phyloP scores from a whole-genome alignment of 805 yeast species.

The Cyberlindnera maclurae region DNA sequence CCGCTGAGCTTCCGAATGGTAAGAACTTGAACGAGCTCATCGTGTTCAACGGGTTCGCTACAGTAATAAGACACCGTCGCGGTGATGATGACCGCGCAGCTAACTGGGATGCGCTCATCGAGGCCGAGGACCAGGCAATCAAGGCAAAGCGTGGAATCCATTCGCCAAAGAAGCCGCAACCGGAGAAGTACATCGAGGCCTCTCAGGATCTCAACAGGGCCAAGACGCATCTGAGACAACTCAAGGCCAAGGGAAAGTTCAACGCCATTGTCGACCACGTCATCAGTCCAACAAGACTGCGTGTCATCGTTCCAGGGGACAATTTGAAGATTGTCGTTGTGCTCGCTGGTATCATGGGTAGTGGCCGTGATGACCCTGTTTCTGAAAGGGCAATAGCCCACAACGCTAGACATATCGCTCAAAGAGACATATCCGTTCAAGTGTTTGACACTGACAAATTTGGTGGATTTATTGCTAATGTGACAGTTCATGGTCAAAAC shows the following conservation, averaged over 20 bases:
- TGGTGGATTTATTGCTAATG: conserved; percentile 75
- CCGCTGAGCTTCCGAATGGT: conserved; percentile 44
- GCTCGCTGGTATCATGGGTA: conserved; percentile 61
- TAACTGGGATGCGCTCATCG: conserved; percentile 71
- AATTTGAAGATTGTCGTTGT: conserved; percentile 62
- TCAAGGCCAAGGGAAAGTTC: conserved; percentile 57
- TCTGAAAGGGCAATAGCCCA: conserved; percentile 47
- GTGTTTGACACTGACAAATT: conserved; percentile 65
- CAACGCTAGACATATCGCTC: conserved; percentile 49
- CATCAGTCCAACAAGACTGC: conserved; percentile 58
- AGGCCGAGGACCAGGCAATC: conserved; percentile 56
- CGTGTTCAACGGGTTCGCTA: conserved; percentile 62
- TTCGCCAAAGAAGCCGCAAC: conserved; percentile 46
- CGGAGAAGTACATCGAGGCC: conserved; percentile 59
- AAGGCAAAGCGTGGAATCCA: conserved; percentile 56
- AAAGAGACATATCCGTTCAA: conserved; percentile 67
- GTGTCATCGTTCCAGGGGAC: conserved; percentile 63
- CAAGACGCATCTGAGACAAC: conserved; percentile 62
- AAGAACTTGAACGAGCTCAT: conserved; percentile 54
- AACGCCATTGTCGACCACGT: conserved; percentile 70
- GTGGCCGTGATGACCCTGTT: conserved; percentile 28
- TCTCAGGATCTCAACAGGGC: conserved; percentile 70
- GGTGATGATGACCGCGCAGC: conserved; percentile 64
- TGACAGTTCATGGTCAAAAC: conserved; percentile 44
- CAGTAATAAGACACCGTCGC: conserved; percentile 73